These are phyloP conservation scores for Auricularia cornea DNA, from an alignment of 768 basidiomycete genomes.

Conservation along the genomic window DNA sequence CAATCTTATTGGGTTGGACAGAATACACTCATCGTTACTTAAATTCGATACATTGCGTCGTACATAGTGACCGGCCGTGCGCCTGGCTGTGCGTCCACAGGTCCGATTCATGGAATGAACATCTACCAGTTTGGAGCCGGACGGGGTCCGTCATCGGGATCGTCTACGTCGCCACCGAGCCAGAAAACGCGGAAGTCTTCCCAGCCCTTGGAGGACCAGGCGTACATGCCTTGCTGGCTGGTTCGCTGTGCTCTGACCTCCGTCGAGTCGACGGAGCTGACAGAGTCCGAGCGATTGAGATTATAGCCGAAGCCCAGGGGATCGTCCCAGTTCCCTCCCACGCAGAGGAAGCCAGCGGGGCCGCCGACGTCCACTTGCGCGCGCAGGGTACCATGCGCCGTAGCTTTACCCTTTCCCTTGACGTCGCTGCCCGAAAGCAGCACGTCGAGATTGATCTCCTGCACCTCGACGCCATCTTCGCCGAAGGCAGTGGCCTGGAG, in stretches of 20 bases:
- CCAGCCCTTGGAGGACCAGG: slow-evolving; percentile 63
- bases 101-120: too few species aligned
- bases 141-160: neutral
- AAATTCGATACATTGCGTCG: too few species aligned
- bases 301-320: neutral
- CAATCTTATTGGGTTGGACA: too few species aligned
- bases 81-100: neutral
- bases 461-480: slow-evolving; percentile 65
- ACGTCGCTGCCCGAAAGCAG: slow-evolving; percentile 22
- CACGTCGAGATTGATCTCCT: slow-evolving; percentile 52
- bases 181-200: slow-evolving; percentile 79
- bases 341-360: slow-evolving; percentile 47
- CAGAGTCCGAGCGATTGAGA: slow-evolving; percentile 34
- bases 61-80: too few species aligned
- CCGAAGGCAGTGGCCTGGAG: slow-evolving; percentile 65
- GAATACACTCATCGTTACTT: neutral
- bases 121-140: neutral
- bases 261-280: slow-evolving; percentile 31
- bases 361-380: slow-evolving; percentile 61
- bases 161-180: slow-evolving; percentile 49
- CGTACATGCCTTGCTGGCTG: slow-evolving; percentile 62
- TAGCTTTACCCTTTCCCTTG: slow-evolving; percentile 38
- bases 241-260: slow-evolving; percentile 39
- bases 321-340: slow-evolving; percentile 43
- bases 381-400: slow-evolving; percentile 34